Conservation (phyloP, 2,329 filamentous ascomycete species). For the Tetracladium maxilliforme region DNA sequence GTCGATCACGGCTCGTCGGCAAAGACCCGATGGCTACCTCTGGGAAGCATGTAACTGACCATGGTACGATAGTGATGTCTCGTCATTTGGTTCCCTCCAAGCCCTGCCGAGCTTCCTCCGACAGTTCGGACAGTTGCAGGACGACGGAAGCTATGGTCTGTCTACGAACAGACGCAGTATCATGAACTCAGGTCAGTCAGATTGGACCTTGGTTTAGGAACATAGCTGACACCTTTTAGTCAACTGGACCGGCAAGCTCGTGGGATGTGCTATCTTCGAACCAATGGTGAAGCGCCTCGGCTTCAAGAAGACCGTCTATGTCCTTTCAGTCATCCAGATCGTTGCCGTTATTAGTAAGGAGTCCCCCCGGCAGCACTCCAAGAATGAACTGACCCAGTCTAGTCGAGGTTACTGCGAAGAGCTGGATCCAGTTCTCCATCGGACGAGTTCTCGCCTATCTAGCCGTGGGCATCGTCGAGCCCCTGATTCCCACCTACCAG, state of each 20-base stretch:
- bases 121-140: too few species aligned
- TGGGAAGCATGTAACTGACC: too few species aligned
- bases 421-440: conserved; percentile 4
- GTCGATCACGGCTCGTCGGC: too few species aligned
- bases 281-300: conserved; percentile 6
- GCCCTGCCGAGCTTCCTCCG: too few species aligned
- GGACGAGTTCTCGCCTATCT: conserved; percentile 11
- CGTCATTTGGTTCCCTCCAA: too few species aligned
- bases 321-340: conserved; percentile 4
- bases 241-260: conserved; percentile 8
- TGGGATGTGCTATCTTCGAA: conserved; percentile 5
- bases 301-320: conserved; percentile 7
- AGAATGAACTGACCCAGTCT: conserved; percentile 1
- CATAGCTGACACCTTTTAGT: too few species aligned
- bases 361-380: conserved; percentile 4
- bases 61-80: too few species aligned
- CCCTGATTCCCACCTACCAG: conserved; percentile 2
- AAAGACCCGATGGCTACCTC: too few species aligned
- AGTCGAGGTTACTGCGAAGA: conserved; percentile 3
- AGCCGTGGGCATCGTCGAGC: conserved; percentile 7
- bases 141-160: too few species aligned
- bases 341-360: conserved; percentile 4
- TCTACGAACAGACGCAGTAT: too few species aligned
- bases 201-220: too few species aligned
- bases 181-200: too few species aligned